Evolutionary conservation across 2,329 filamentous ascomycete genomes (phyloP).

Genomic region (Setomelanomma holmii): DNA sequence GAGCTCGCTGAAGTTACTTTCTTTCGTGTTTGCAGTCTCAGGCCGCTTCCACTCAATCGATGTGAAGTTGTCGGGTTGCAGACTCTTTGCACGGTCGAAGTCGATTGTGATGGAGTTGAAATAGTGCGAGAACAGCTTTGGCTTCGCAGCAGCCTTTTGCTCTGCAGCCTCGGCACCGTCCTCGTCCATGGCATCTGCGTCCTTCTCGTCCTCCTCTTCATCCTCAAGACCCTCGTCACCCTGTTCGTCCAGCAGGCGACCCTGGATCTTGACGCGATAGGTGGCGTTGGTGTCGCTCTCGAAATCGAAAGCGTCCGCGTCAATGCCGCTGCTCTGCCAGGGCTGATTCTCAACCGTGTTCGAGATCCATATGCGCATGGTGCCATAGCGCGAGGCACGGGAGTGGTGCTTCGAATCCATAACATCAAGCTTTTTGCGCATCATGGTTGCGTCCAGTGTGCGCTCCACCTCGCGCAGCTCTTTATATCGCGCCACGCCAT

Average conservation of each 20-base stretch:
- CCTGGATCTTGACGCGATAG: conserved; percentile 92
- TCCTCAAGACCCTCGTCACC: conserved; percentile 40
- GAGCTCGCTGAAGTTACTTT: conserved; percentile 85
- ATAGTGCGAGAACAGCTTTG: conserved; percentile 73
- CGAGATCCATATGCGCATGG: conserved; percentile 90
- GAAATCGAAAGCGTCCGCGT: conserved; percentile 82
- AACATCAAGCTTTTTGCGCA: conserved; percentile 90
- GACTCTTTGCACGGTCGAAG: conserved; percentile 64
- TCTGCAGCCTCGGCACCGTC: conserved; percentile 54
- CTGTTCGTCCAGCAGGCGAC: conserved; percentile 71
- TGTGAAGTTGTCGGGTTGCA: conserved; percentile 68
- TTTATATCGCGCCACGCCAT: conserved; percentile 82
- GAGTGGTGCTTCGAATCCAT: conserved; percentile 79
- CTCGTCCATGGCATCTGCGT: conserved; percentile 66
- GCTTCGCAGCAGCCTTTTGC: conserved; percentile 47
- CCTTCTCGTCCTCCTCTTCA: conserved; percentile 45
- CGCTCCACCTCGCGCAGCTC: conserved; percentile 86
- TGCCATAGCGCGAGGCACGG: conserved; percentile 79
- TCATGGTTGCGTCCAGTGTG: conserved; percentile 88
- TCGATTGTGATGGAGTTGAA: conserved; percentile 79
- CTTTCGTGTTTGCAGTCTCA: conserved; percentile 66
- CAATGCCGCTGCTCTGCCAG: conserved; percentile 78
- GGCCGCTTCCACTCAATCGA: conserved; percentile 89
- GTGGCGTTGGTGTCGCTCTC: conserved; percentile 77
- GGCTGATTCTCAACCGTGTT: conserved; percentile 95